These are phyloP conservation scores for Metschnikowia picachoensis DNA, from an alignment of 805 yeast genomes.

Conservation along the genomic window DNA sequence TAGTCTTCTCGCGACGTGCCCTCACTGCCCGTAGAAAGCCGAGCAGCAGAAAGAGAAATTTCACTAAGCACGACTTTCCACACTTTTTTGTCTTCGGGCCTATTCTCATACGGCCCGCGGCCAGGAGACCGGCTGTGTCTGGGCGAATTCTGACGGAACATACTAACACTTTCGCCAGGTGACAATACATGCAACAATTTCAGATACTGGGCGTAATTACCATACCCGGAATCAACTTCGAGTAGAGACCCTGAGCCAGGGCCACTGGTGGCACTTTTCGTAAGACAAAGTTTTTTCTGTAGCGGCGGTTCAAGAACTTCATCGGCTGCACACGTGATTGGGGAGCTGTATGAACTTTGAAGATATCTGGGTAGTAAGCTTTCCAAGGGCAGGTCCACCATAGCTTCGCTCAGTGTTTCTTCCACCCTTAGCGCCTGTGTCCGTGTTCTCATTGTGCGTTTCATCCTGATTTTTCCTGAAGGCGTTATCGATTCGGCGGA, in stretches of 20 bases:
- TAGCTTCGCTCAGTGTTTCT: neutral
- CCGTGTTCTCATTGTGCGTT: constrained; percentile 1
- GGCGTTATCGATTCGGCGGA: neutral
- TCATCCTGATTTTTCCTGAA: neutral
- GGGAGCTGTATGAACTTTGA: constrained; percentile 9
- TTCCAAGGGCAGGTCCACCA: constrained; percentile 6
- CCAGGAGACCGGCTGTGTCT: constrained; percentile 1
- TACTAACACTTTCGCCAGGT: constrained; percentile 6
- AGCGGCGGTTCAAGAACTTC: neutral
- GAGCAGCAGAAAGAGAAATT: constrained; percentile 34
- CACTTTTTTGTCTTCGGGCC: constrained; percentile 9
- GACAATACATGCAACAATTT: constrained; percentile 4
- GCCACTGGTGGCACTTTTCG: constrained; percentile 4
- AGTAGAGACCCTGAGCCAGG: neutral
- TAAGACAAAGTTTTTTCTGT: neutral
- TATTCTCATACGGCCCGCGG: neutral
- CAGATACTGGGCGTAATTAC: constrained; percentile 5
- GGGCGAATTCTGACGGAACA: constrained; percentile 4
- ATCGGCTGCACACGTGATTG: constrained; percentile 1
- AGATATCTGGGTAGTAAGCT: constrained; percentile 4
- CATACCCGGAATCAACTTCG: constrained; percentile 3
- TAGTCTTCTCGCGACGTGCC: constrained; percentile 22
- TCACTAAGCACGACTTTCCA: constrained; percentile 35
- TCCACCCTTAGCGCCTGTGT: neutral
- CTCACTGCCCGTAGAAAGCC: constrained; percentile 31